A percentile compares a stretch with the other conserved stretches of the same genome.
Conservation (phyloP, 305 asterid genomes). For the Nicotiana rustica region DNA sequence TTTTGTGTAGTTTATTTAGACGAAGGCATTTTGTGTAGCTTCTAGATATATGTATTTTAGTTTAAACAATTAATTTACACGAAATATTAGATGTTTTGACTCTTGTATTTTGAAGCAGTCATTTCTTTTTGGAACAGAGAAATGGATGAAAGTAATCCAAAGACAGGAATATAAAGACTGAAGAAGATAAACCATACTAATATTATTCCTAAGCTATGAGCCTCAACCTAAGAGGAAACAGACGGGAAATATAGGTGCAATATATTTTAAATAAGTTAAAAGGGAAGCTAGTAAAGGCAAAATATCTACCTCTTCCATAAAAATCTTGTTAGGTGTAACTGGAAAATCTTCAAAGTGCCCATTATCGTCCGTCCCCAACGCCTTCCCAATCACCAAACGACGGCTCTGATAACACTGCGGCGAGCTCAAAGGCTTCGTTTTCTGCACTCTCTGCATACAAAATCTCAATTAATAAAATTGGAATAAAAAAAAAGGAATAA, state of each 20-base stretch:
- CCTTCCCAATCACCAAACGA: slow-evolving; percentile 46
- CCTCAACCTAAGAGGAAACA: not conserved
- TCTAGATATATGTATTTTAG: not conserved
- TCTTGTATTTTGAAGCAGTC: not conserved
- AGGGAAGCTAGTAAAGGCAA: slow-evolving; percentile 13
- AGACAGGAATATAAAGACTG: not conserved
- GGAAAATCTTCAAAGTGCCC: slow-evolving; percentile 58
- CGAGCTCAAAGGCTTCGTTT: slow-evolving; percentile 54
- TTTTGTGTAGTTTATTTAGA: not conserved
- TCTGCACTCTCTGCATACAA: slow-evolving; percentile 47
- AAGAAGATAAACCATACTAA: not conserved
- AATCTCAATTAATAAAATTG: slow-evolving; percentile 31
- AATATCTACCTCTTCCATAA: slow-evolving; percentile 92
- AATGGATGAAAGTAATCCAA: not conserved
- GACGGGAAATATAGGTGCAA: not conserved
- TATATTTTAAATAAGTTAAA: not conserved
- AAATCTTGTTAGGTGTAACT: slow-evolving; percentile 58
- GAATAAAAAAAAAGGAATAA: not conserved
- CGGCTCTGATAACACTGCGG: slow-evolving; percentile 44
- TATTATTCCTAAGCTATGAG: not conserved
- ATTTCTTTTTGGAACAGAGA: not conserved
- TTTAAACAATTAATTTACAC: not conserved
- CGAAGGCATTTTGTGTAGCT: not conserved
- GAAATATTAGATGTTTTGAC: not conserved
- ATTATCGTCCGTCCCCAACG: slow-evolving; percentile 60